Evolutionary conservation across 192 early-diverging fungal species (phyloP).

Genomic region (Cetraspora pellucida): DNA sequence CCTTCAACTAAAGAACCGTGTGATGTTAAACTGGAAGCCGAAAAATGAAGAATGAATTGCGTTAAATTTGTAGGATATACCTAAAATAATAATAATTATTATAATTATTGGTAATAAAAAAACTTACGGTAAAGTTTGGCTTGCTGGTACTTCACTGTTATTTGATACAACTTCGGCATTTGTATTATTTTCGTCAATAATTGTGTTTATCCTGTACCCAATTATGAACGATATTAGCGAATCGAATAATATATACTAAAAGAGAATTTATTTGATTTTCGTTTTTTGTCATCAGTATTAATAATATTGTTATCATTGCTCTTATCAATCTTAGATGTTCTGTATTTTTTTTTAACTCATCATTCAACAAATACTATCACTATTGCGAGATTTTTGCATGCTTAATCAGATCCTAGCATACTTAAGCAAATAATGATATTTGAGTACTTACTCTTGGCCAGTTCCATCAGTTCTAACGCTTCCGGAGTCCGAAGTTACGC

Average conservation of each 20-base stretch:
- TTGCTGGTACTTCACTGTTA: neutral
- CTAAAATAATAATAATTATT: neutral
- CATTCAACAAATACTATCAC: neutral
- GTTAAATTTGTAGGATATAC: neutral
- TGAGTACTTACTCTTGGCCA: neutral
- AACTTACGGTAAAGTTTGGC: neutral
- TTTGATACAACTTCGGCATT: neutral
- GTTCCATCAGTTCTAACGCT: slow-evolving; percentile 10
- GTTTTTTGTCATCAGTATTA: neutral
- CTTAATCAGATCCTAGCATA: neutral
- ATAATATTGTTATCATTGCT: slow-evolving; percentile 4
- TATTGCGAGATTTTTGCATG: too few relatives aligned
- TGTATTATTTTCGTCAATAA: neutral
- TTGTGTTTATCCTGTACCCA: neutral
- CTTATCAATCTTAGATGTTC: slow-evolving; percentile 25
- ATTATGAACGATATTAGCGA: neutral
- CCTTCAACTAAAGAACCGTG: slow-evolving; percentile 23
- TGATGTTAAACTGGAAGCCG: neutral
- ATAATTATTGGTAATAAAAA: neutral
- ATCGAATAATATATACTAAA: neutral
- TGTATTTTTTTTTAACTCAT: slow-evolving; percentile 8
- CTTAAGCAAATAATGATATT: neutral
- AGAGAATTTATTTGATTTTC: neutral
- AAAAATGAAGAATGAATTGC: neutral
- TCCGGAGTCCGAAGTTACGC: slow-evolving; percentile 19